A percentile compares a stretch with the other conserved stretches of the same genome.
These are phyloP conservation scores for Aspergillus unguis DNA, from an alignment of 2,329 filamentous ascomycete species.

Conservation along the genomic window DNA sequence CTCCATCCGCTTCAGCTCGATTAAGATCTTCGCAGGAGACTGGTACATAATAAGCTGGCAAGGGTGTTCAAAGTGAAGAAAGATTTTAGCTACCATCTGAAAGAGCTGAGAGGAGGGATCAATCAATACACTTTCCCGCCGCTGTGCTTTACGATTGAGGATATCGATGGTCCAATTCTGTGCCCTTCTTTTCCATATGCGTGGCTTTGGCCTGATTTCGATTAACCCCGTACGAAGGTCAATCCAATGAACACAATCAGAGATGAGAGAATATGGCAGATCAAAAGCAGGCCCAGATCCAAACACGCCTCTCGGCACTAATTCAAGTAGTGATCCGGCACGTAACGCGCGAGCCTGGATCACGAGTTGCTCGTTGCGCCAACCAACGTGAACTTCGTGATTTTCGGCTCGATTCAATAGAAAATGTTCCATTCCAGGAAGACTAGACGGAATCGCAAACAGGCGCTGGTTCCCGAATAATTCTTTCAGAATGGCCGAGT, in stretches of 20 bases:
- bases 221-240: neutral
- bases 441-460: conserved; percentile 51
- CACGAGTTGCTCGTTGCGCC: conserved; percentile 39
- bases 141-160: neutral
- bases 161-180: conserved; percentile 1
- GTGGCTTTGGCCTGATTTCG: neutral
- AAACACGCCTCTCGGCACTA: conserved; percentile 26
- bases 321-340: conserved; percentile 26
- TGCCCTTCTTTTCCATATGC: neutral
- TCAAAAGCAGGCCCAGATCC: neutral
- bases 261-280: neutral
- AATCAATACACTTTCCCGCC: neutral
- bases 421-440: conserved; percentile 54
- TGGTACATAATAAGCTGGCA: neutral
- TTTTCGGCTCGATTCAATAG: conserved; percentile 37
- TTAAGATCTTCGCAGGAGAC: conserved; percentile 29
- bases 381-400: conserved; percentile 56
- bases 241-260: conserved; percentile 5
- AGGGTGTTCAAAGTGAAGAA: neutral
- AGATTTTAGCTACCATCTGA: neutral
- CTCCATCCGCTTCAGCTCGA: conserved; percentile 54
- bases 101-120: neutral
- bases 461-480: conserved; percentile 54
- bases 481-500: conserved; percentile 43
- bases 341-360: conserved; percentile 41